Evolutionary conservation across 225 moss, liverwort and hornwort species (phyloP).

Genomic region (Marchantia paleacea): DNA sequence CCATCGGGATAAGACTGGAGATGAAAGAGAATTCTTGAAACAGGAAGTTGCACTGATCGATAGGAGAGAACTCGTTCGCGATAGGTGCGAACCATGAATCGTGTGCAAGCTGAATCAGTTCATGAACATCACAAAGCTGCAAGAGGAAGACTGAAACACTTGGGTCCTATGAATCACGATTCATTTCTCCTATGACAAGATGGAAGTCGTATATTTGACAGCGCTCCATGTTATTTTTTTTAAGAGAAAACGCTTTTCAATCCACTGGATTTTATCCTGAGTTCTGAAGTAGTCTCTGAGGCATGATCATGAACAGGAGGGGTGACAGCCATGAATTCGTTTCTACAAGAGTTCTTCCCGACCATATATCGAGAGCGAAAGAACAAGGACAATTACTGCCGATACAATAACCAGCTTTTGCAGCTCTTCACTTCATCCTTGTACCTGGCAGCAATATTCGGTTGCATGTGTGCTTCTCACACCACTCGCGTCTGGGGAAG

Average conservation of each 20-base stretch:
- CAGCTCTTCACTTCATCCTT: constrained; percentile 22
- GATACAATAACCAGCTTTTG: constrained; percentile 12
- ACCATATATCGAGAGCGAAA: not conserved
- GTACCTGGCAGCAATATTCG: constrained; percentile 18
- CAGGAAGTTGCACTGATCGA: too few relatives aligned
- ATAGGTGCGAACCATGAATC: too few relatives aligned
- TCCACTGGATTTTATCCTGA: not conserved
- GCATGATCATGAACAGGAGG: constrained; percentile 20
- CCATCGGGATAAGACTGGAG: too few relatives aligned
- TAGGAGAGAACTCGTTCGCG: too few relatives aligned
- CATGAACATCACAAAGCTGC: too few relatives aligned
- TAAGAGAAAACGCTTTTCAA: not conserved
- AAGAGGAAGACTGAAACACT: too few relatives aligned
- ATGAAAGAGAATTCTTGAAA: too few relatives aligned
- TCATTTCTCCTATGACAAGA: not conserved
- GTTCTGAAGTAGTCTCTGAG: not conserved
- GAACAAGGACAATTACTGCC: constrained; percentile 18
- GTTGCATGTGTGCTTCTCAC: not conserved
- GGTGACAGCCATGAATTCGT: constrained; percentile 21
- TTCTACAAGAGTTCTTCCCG: constrained; percentile 29
- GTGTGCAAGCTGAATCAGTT: too few relatives aligned
- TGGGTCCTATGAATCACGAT: not conserved
- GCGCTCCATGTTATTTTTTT: not conserved
- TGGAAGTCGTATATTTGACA: not conserved
- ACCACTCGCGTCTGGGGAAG: constrained; percentile 18